Percentiles rank a stretch among this genome's conserved stretches.
Conservation (phyloP, 208 protist genomes). For the Wallacemonas sp. region DNA sequence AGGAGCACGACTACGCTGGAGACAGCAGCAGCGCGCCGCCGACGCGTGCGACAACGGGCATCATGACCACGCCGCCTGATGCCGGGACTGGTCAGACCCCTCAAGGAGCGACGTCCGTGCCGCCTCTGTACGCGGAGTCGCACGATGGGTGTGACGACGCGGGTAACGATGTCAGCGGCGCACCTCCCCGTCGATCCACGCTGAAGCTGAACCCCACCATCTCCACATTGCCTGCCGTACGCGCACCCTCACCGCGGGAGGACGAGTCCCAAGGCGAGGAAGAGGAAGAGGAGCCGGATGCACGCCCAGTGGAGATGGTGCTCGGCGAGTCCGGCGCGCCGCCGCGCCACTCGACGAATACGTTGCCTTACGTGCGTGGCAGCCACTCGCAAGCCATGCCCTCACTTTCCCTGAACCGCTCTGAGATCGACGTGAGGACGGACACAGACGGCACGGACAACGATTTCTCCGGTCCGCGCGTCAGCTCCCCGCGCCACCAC, state of each 20-base stretch:
- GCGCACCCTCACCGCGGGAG: neutral
- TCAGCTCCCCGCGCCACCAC: neutral
- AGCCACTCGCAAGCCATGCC: constrained; percentile 16
- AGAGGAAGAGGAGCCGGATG: constrained; percentile 5
- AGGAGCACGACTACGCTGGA: neutral
- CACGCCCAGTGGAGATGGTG: neutral
- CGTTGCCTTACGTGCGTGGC: constrained; percentile 27
- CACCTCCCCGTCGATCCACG: too few relatives aligned
- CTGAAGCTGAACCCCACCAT: too few relatives aligned
- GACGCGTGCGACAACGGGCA: neutral
- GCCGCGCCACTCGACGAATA: constrained; percentile 18
- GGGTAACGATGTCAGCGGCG: too few relatives aligned
- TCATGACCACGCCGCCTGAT: too few relatives aligned
- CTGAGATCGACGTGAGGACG: neutral
- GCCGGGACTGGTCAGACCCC: too few relatives aligned
- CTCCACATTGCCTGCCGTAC: too few relatives aligned
- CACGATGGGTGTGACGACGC: too few relatives aligned
- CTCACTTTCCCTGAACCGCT: neutral
- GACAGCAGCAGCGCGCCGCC: neutral
- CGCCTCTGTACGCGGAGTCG: too few relatives aligned
- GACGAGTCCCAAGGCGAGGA: neutral
- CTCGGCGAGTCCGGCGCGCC: neutral
- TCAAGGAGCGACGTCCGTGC: too few relatives aligned
- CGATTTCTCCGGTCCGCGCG: neutral
- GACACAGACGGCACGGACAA: neutral